Evolutionary conservation across 345 rosid species (phyloP).

Genomic region (Laguncularia racemosa): DNA sequence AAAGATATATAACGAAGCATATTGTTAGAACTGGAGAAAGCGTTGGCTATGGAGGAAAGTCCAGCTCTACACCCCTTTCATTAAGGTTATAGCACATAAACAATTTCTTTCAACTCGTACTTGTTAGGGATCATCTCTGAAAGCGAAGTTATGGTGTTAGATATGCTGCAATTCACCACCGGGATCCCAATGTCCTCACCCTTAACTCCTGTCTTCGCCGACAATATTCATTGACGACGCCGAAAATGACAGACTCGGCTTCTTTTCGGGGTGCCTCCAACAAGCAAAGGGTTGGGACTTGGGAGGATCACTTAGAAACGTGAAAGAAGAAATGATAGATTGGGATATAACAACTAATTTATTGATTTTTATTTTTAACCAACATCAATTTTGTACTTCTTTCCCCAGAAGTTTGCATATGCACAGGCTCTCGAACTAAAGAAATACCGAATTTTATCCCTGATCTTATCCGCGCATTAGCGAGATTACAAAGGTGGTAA

Average conservation of each 20-base stretch:
- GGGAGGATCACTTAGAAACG: neutral
- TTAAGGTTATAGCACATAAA: conserved; percentile 17
- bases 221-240: conserved; percentile 1
- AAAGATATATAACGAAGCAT: too few species aligned
- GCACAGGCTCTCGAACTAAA: too few species aligned
- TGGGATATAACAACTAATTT: too few species aligned
- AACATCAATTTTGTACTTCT: too few species aligned
- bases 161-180: conserved; percentile 9
- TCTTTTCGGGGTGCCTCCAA: conserved; percentile 3
- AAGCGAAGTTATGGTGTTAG: conserved; percentile 14
- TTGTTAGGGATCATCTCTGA: conserved; percentile 16
- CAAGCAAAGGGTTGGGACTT: conserved; percentile 2
- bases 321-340: too few species aligned
- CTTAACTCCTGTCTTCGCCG: conserved; percentile 7
- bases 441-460: too few species aligned
- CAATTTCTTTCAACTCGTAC: conserved; percentile 18
- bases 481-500: too few species aligned
- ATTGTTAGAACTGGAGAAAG: conserved; percentile 12
- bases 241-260: conserved; percentile 6
- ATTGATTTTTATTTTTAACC: too few species aligned
- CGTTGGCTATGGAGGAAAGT: conserved; percentile 10
- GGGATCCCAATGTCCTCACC: conserved; percentile 7
- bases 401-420: too few species aligned
- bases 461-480: too few species aligned
- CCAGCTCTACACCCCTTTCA: conserved; percentile 31